Base-by-base conservation (phyloP, 768 basidiomycete species). In the Phanerochaete carnosa region DNA sequence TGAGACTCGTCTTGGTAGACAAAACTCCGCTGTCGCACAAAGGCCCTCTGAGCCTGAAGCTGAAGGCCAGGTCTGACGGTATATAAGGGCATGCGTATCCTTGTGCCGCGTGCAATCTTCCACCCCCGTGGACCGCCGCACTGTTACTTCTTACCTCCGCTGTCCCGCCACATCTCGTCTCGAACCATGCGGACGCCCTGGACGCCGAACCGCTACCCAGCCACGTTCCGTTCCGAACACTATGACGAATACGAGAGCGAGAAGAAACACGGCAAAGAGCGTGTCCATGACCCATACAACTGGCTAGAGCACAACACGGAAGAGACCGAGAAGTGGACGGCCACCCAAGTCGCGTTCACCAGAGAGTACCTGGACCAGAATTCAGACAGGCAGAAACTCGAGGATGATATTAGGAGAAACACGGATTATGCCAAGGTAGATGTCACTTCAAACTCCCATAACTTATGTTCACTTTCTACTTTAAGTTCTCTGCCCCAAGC, bases 201-300 rank as follows among this genome's bases (percentile, higher is more conserved):
- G 86, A 74, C 66, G 13, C 77, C 85, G 22, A 79, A 83, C 64
- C 69, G 68, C 28, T 93, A 93, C 68, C 92, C 92, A 0, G 54
- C 71, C 8, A 80, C 88, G 28, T 84, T 83, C 57, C 83, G 89
- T 54, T 84, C 82, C 7, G 84, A 88, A 66, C 83, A 87, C 67
- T 74, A 85, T 51, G 88, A 91, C 70, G 70, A 79, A 33, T 94
- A 90, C 76, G 80, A 86, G 70, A 89, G 85, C 72, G 81, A 83
- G 65, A 71, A 74, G 47, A 7, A n/a, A n/a, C 72, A 78, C n/a
- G 89, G 87, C 25, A 68, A 84, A 56, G 86, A 92, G 43, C 74
- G 74, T 39, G 85, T 94, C 0, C 72, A 77, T 3, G 87, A 92
- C 71, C 89, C 90, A 6, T 91, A 90, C 74, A 74, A 81, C 46